Evolutionary conservation across 2,329 filamentous ascomycete genomes (phyloP).

Genomic region (Botrytis medusae): DNA sequence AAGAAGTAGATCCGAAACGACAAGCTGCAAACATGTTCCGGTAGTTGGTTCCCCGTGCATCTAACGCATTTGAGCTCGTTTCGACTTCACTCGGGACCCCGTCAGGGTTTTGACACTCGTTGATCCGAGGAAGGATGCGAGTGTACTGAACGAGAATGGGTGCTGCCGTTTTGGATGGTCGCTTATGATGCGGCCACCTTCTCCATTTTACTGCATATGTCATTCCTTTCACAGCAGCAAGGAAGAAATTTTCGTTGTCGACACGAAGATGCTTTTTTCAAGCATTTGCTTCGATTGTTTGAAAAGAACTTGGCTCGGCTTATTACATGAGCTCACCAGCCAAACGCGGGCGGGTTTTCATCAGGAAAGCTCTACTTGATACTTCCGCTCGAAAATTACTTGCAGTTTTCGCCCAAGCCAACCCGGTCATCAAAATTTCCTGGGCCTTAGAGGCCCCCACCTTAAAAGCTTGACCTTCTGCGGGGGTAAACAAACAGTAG

Average conservation of each 20-base stretch:
- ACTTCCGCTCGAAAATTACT: neutral
- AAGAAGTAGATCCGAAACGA: neutral
- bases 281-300: neutral
- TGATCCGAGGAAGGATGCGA: neutral
- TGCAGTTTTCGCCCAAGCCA: neutral
- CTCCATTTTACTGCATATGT: slow-evolving; percentile 17
- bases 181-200: slow-evolving; percentile 1
- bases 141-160: neutral
- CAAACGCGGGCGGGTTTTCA: neutral
- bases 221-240: slow-evolving; percentile 13
- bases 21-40: neutral
- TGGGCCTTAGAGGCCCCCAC: neutral
- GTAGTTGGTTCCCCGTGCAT: neutral
- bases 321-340: neutral
- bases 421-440: neutral
- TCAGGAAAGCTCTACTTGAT: neutral
- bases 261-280: neutral
- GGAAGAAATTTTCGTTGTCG: neutral
- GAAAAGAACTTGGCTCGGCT: neutral
- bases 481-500: neutral
- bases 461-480: slow-evolving; percentile 2
- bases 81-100: neutral
- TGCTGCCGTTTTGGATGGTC: neutral
- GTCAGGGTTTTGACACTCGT: neutral
- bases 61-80: neutral